Evolutionary conservation across 2,329 filamentous ascomycete species (phyloP).

Genomic region (Claviceps pazoutovae): DNA sequence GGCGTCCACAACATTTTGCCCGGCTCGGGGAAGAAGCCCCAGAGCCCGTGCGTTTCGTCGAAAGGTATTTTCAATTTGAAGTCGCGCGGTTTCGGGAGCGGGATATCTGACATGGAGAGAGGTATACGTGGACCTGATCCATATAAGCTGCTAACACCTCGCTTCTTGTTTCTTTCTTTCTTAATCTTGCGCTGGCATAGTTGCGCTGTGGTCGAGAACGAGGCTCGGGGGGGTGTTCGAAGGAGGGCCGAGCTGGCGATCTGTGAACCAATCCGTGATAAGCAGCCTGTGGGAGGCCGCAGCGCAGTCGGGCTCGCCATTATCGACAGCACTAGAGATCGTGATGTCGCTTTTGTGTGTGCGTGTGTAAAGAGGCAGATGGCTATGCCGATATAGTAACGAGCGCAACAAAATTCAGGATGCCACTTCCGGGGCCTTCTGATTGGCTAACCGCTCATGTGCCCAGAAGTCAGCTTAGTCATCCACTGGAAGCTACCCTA

Average conservation of each 20-base stretch:
- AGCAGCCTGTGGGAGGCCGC: slow-evolving; percentile 14
- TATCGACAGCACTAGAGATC: slow-evolving; percentile 3
- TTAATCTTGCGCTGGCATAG: slow-evolving; percentile 29
- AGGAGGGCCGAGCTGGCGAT: slow-evolving; percentile 5
- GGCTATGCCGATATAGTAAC: background rate
- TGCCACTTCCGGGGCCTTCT: background rate
- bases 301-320: slow-evolving; percentile 18
- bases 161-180: slow-evolving; percentile 64
- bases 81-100: slow-evolving; percentile 56
- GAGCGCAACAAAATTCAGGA: slow-evolving; percentile 1
- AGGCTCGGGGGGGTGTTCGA: slow-evolving; percentile 9
- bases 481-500: background rate
- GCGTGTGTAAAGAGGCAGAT: background rate
- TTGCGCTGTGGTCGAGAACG: slow-evolving; percentile 42
- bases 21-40: slow-evolving; percentile 73
- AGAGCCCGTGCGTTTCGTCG: slow-evolving; percentile 73
- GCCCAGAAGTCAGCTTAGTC: background rate
- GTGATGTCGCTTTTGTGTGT: background rate
- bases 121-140: slow-evolving; percentile 61
- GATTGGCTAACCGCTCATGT: background rate
- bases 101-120: slow-evolving; percentile 58
- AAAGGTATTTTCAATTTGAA: slow-evolving; percentile 43
- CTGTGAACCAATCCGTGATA: slow-evolving; percentile 5
- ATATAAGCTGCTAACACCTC: slow-evolving; percentile 71
- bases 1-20: slow-evolving; percentile 58